Conservation (phyloP, 2,329 filamentous ascomycete species). For the Colletotrichum musicola region DNA sequence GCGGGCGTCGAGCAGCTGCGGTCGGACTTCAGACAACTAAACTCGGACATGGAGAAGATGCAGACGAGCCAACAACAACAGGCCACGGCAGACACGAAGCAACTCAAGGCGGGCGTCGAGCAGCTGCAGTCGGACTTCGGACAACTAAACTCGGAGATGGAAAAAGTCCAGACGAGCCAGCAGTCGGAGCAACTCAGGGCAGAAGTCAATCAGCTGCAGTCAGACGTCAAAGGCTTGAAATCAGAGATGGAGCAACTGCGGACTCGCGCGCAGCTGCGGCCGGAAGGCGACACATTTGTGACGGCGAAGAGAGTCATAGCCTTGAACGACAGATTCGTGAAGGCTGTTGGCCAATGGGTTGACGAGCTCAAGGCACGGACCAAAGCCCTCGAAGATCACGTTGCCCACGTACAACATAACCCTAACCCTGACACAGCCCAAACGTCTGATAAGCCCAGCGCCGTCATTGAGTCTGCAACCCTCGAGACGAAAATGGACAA, state of each 20-base stretch:
- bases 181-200: constrained; percentile 7
- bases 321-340: constrained; percentile 7
- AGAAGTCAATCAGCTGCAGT: neutral
- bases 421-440: neutral
- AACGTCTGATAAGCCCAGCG: constrained; percentile 1
- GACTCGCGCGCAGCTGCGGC: neutral
- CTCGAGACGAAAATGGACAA: constrained; percentile 20
- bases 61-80: neutral
- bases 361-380: constrained; percentile 8
- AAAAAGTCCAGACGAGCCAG: neutral
- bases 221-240: neutral
- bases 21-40: neutral
- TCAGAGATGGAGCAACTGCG: neutral
- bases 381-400: constrained; percentile 7
- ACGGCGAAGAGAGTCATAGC: neutral
- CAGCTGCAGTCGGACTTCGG: neutral
- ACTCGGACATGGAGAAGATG: neutral
- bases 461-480: no score
- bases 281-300: constrained; percentile 18
- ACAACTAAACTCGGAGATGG: neutral
- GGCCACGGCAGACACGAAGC: neutral
- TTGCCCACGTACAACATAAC: constrained; percentile 1
- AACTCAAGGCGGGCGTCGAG: neutral
- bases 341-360: constrained; percentile 8
- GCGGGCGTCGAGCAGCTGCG: neutral